phyloP scores from a whole-genome alignment of 2,329 filamentous ascomycete species.

The Paracoccidioides lutzii region DNA sequence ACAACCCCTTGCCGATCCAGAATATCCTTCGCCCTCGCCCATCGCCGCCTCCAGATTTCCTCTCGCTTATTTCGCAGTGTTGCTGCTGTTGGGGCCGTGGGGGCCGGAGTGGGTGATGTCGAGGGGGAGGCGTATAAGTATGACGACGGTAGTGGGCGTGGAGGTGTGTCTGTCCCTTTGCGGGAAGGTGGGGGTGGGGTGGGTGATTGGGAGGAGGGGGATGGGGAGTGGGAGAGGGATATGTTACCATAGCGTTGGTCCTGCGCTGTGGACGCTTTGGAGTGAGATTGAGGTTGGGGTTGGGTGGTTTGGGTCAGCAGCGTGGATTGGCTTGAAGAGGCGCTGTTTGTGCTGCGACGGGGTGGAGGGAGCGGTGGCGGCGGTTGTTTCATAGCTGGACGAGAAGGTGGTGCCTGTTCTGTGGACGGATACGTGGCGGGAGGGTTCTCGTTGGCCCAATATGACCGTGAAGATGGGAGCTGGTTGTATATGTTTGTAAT shows the following conservation, averaged over 20 bases:
- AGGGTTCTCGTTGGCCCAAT: constrained; percentile 11
- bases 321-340: not conserved
- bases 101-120: not conserved
- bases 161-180: not conserved
- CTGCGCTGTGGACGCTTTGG: not conserved
- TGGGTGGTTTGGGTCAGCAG: not conserved
- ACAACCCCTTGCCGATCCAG: constrained; percentile 31
- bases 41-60: constrained; percentile 37
- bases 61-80: constrained; percentile 32
- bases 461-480: constrained; percentile 10
- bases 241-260: not conserved
- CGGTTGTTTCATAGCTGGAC: constrained; percentile 17
- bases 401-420: constrained; percentile 9
- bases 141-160: not conserved
- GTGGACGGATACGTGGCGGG: constrained; percentile 16
- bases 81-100: not conserved
- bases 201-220: not conserved
- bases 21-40: constrained; percentile 33
- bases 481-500: constrained; percentile 12
- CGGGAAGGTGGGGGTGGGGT: not conserved
- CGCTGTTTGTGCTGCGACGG: constrained; percentile 14
- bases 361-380: constrained; percentile 16
- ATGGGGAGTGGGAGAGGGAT: not conserved
- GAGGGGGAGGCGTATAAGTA: not conserved
- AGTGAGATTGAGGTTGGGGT: not conserved